Percentiles rank a stretch among this genome's conserved stretches.
Conservation (phyloP, 345 rosid genomes). For the Aquilaria yunnanensis region DNA sequence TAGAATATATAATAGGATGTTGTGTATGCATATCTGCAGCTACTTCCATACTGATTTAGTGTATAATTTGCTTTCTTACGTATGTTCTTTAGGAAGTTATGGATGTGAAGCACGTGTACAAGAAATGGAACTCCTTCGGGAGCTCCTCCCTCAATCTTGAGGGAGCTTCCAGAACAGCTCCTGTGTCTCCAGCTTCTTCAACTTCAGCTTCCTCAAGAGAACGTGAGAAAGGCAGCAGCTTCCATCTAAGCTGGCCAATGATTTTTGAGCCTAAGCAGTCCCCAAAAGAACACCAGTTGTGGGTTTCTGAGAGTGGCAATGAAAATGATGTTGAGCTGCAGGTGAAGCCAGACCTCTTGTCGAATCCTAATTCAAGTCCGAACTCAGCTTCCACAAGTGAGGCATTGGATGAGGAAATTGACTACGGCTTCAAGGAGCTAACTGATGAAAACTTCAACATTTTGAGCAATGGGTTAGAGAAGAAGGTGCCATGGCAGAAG, state of each 20-base stretch:
- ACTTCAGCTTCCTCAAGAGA: conserved; percentile 31
- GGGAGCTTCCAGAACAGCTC: conserved; percentile 26
- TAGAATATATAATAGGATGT: too few relatives aligned
- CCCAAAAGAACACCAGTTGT: conserved; percentile 36
- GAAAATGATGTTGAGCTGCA: conserved; percentile 19
- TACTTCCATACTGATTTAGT: background rate
- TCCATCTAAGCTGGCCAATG: conserved; percentile 37
- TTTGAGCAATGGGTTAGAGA: conserved; percentile 43
- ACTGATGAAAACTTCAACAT: conserved; percentile 38
- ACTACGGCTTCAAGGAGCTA: conserved; percentile 39
- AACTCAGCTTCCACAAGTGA: conserved; percentile 83
- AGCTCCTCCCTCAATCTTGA: conserved; percentile 18
- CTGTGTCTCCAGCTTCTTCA: conserved; percentile 37
- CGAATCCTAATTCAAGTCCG: conserved; percentile 73
- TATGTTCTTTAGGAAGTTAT: conserved; percentile 19
- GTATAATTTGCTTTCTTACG: background rate
- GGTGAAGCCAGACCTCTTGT: conserved; percentile 42
- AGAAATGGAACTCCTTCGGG: conserved; percentile 37
- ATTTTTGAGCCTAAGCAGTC: conserved; percentile 26
- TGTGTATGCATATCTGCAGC: too few relatives aligned
- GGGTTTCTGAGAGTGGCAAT: conserved; percentile 27
- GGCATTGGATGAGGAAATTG: conserved; percentile 31
- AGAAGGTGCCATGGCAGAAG: conserved; percentile 53
- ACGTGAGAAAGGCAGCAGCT: conserved; percentile 14
- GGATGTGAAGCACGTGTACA: conserved; percentile 25